Evolutionary conservation across 495 filamentous ascomycete species (phyloP).

Genomic region (Peziza echinospora): DNA sequence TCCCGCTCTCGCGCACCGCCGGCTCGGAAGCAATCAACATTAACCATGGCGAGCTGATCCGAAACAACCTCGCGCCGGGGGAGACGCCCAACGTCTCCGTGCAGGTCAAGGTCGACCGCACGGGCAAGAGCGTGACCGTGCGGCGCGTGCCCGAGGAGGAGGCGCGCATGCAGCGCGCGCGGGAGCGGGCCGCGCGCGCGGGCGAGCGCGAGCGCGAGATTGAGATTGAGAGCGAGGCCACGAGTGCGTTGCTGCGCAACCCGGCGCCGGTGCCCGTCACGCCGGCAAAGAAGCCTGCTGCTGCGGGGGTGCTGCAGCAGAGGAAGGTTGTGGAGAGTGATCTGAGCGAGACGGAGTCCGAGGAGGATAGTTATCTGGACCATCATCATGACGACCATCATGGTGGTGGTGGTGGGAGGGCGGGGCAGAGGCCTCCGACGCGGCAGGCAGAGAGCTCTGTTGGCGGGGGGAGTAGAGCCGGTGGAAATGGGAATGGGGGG

Average conservation of each 20-base stretch:
- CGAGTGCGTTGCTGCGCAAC: not conserved
- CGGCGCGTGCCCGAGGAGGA: not conserved
- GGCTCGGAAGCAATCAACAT: not conserved
- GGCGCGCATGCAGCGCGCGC: not conserved
- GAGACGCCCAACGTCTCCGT: not conserved
- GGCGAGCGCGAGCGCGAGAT: not conserved
- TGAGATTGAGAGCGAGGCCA: not conserved
- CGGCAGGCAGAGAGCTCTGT: too few relatives aligned
- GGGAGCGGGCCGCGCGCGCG: not conserved
- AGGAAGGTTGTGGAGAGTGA: too few relatives aligned
- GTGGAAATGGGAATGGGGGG: not conserved
- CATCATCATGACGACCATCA: not conserved
- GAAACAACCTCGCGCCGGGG: not conserved
- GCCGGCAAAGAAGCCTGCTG: not conserved
- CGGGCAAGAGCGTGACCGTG: not conserved
- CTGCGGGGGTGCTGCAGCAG: too few relatives aligned
- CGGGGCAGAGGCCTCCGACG: not conserved
- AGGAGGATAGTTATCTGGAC: not conserved
- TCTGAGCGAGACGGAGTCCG: not conserved
- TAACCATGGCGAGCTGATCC: not conserved
- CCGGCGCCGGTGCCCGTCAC: not conserved
- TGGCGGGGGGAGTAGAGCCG: not conserved
- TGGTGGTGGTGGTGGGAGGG: not conserved
- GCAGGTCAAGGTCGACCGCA: not conserved
- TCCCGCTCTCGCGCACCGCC: not conserved